Conservation (phyloP, 805 yeast species). For the Pichia scutulata region DNA sequence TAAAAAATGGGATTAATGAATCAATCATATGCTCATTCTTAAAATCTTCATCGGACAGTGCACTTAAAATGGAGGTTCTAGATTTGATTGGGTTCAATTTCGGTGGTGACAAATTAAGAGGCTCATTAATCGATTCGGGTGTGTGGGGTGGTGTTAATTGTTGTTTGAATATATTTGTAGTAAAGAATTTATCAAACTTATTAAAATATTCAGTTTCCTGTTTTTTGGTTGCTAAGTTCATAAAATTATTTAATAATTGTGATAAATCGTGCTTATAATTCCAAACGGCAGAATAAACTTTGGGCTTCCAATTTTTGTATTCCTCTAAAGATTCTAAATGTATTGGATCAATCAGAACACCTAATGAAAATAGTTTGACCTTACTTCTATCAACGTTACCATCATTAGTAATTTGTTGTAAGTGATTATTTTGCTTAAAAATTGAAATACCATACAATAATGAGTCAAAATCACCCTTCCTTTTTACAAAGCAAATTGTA, state of each 20-base stretch:
- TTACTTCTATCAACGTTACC: slow-evolving; percentile 30
- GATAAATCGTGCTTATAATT: slow-evolving; percentile 34
- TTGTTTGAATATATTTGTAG: slow-evolving; percentile 3
- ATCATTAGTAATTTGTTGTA: slow-evolving; percentile 11
- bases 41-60: slow-evolving; percentile 12
- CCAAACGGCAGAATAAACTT: slow-evolving; percentile 36
- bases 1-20: slow-evolving; percentile 38
- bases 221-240: slow-evolving; percentile 14
- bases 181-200: slow-evolving; percentile 2
- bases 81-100: neutral
- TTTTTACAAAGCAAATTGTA: slow-evolving; percentile 43
- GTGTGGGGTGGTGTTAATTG: neutral
- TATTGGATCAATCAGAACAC: slow-evolving; percentile 45
- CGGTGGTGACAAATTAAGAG: neutral
- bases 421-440: slow-evolving; percentile 35
- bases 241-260: slow-evolving; percentile 24
- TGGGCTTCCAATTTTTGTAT: slow-evolving; percentile 32
- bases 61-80: slow-evolving; percentile 15
- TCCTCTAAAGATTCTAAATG: slow-evolving; percentile 12
- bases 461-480: slow-evolving; percentile 16
- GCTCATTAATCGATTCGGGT: neutral
- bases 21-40: slow-evolving; percentile 37
- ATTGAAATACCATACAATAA: slow-evolving; percentile 43
- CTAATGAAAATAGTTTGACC: slow-evolving; percentile 58
- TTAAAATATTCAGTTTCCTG: slow-evolving; percentile 12